phyloP scores from a whole-genome alignment of 805 yeast genomes.

The Lipomyces starkeyi region DNA sequence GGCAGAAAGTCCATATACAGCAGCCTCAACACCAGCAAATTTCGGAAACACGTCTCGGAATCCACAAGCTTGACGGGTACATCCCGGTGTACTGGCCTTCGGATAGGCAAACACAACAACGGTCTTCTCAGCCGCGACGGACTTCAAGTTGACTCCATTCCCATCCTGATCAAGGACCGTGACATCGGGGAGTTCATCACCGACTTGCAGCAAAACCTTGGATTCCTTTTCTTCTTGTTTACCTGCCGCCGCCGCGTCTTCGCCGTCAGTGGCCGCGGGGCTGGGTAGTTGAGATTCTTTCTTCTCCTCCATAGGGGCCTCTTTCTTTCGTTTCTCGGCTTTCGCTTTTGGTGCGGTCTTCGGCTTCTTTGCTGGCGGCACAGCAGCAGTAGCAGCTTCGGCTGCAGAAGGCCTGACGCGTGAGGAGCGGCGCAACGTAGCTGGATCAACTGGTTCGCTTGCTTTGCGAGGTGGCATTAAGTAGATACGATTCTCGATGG shows the following conservation, averaged over 20 bases:
- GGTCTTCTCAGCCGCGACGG: slow-evolving; percentile 31
- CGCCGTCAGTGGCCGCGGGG: slow-evolving; percentile 30
- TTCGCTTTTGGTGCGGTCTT: slow-evolving; percentile 22
- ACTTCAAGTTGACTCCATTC: slow-evolving; percentile 58
- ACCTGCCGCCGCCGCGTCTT: slow-evolving; percentile 29
- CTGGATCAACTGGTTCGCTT: slow-evolving; percentile 17
- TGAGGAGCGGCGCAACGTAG: slow-evolving; percentile 31
- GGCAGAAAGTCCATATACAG: slow-evolving; percentile 80
- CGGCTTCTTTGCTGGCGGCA: slow-evolving; percentile 12
- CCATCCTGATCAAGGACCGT: slow-evolving; percentile 71
- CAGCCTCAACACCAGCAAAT: slow-evolving; percentile 57
- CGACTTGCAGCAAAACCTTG: slow-evolving; percentile 15
- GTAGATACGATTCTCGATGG: not conserved
- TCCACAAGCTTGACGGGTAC: slow-evolving; percentile 93
- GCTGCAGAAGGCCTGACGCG: slow-evolving; percentile 9
- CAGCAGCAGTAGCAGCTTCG: slow-evolving; percentile 11
- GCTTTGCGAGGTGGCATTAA: slow-evolving; percentile 28
- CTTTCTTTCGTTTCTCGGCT: slow-evolving; percentile 25
- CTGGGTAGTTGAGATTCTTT: slow-evolving; percentile 15
- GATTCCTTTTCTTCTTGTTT: slow-evolving; percentile 40
- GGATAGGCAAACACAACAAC: slow-evolving; percentile 68
- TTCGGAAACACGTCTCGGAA: slow-evolving; percentile 70
- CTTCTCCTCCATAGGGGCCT: slow-evolving; percentile 13
- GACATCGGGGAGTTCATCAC: slow-evolving; percentile 64
- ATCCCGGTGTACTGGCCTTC: slow-evolving; percentile 92